Percentiles rank a stretch among this genome's conserved stretches.
These are phyloP conservation scores for Chytriomyces hyalinus DNA, from an alignment of 192 early-diverging fungal genomes.

Conservation along the genomic window DNA sequence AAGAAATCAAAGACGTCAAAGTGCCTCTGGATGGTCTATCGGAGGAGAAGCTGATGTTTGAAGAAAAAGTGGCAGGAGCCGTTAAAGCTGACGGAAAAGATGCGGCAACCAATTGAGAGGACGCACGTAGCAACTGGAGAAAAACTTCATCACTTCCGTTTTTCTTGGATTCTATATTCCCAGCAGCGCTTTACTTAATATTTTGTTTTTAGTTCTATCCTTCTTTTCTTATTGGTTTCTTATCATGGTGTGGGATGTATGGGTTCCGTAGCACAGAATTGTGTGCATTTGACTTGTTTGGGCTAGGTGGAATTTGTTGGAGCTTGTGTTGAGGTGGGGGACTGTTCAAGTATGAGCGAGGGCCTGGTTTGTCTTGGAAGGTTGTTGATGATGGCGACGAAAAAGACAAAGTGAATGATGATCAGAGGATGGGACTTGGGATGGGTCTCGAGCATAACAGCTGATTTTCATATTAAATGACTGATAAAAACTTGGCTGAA, in stretches of 20 bases:
- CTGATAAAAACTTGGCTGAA: too few relatives aligned
- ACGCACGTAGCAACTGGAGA: not conserved
- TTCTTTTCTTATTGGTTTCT: conserved; percentile 4
- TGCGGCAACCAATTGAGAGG: too few relatives aligned
- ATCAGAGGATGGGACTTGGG: too few relatives aligned
- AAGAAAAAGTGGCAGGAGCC: too few relatives aligned
- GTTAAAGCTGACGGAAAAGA: too few relatives aligned
- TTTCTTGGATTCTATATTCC: not conserved
- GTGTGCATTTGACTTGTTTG: not conserved
- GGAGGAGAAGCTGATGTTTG: conserved; percentile 6
- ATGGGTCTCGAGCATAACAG: too few relatives aligned
- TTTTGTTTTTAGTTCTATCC: not conserved
- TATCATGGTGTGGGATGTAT: too few relatives aligned
- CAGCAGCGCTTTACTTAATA: not conserved
- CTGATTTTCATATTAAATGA: too few relatives aligned
- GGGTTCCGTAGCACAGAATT: too few relatives aligned
- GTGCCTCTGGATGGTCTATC: conserved; percentile 11
- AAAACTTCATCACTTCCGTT: not conserved
- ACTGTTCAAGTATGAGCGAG: too few relatives aligned
- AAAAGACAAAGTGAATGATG: too few relatives aligned
- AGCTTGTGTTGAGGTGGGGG: not conserved
- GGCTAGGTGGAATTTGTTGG: not conserved
- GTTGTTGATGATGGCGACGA: not conserved
- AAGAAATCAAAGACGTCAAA: conserved; percentile 67
- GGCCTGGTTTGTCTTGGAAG: not conserved